Base-by-base conservation (phyloP, 2,329 filamentous ascomycete genomes). In the Fusarium keratoplasticum region DNA sequence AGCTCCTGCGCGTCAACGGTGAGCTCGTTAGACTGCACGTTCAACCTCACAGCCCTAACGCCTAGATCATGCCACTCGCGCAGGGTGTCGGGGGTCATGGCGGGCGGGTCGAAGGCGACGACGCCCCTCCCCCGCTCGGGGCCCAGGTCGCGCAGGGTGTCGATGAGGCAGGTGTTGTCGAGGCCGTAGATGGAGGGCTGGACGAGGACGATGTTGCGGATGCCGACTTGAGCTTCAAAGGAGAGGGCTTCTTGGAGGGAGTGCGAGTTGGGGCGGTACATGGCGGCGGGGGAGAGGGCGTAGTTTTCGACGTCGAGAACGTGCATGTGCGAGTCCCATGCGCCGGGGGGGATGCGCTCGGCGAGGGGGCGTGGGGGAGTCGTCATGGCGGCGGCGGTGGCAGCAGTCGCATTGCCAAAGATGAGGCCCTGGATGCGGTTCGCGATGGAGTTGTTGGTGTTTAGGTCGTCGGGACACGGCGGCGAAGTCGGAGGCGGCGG, bases 271-370 rank as follows among this genome's bases (percentile, higher is more conserved):
- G 90, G 89, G 20, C 79, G 80, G 80, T 92, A 92, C 70, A 83
- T 81, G 36, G 89, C 89, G 33, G 81, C 76, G 9, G 83, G 69
- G 29, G 83, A 81, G 10, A 90, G 78, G 1, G 88, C 85, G 76
- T 88, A 91, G 9, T 79, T 78, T 22, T 81, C 76, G 0, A 88
- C 88, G 61, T 90, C 88, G 58, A 91, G 84, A 36, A 92, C 86
- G 78, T 92, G 90, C 88, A 92, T 91, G 78, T 92, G 90, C 60
- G 86, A 88, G 77, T 91, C 89, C 89, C 89, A 91, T 65, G 89
- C 83, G 16, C 82, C 82, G 16, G 71, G 66, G 5, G 87, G 86
- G 64, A 86, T 83, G n/a, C 67, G 69, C 22, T 67, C 58, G 11
- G 67, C 38, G 31, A 78, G 60, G 57, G 69, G 13, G 20, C 27